Evolutionary conservation across 768 basidiomycete species (phyloP), one percentile per base, ranked within the genome.

Genomic region (Naematelia encephala): DNA sequence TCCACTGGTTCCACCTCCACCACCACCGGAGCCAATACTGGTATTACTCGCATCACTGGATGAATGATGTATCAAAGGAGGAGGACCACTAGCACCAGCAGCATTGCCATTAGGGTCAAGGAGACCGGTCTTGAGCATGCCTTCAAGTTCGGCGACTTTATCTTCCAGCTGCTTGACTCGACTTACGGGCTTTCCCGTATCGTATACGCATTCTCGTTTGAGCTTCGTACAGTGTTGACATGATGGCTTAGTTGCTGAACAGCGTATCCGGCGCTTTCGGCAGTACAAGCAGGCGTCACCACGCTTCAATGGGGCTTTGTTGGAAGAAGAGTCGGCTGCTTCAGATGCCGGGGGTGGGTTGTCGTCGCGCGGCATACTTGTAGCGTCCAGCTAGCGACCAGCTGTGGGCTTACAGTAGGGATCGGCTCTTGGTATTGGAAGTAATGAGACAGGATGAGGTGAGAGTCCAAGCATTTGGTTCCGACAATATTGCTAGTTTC

Each of bases 271-370:
- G 5, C 72, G 58, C 54, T 70, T 69, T 1, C 72, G 62, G 47
- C 72, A 73, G 56, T 70, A 70, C 22, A 73, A 43, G 51, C 72
- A 73, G 10, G 72, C 72, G 42, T 70, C 72, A 2, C 72, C 72
- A 16, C 72, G 61, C 50, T 60, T 64, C 27, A 73, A 59, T 1
- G 68, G 68, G 21, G 60, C 42, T 22, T 53, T 61, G 47, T 56
- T 22, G 39, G 39, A 52, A 3, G 25, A 25, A 19, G n/a, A n/a
- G n/a, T n/a, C n/a, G n/a, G 8, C 34, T 16, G 34, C 34, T 16
- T 39, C 34, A 39, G 34, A 8, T 8, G 34, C 34, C 34, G 16
- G 34, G 34, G 34, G 34, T 39, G 34, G 34, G 8, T 39, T 39
- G 34, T 39, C 34, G 16, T 39, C 34, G 16, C 34, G 34, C 34